These are phyloP conservation scores for Centaurea solstitialis DNA, from an alignment of 129 eudicot genomes.

Conservation along the genomic window DNA sequence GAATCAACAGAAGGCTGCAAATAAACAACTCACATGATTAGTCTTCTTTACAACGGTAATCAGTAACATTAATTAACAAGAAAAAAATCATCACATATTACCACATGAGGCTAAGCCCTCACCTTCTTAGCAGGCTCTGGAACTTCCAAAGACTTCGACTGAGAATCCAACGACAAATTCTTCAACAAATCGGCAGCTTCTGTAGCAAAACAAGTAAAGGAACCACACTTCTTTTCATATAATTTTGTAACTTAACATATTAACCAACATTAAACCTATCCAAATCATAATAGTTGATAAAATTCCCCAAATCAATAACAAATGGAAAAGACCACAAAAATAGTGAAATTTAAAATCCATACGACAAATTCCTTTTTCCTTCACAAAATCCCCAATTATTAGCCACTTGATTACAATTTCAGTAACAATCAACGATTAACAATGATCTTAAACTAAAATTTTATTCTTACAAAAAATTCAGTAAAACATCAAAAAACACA, in stretches of 20 bases:
- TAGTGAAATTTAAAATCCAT: neutral
- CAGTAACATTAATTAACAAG: neutral
- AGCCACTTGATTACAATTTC: neutral
- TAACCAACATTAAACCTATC: neutral
- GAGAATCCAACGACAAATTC: slow-evolving; percentile 76
- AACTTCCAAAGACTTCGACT: slow-evolving; percentile 55
- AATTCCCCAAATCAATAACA: slow-evolving; percentile 13
- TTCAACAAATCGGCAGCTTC: slow-evolving; percentile 88
- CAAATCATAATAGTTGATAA: neutral
- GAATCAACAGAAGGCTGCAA: slow-evolving; percentile 28
- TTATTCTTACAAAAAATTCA: neutral
- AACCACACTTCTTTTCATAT: neutral
- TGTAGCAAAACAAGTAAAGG: slow-evolving; percentile 41
- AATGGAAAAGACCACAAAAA: neutral
- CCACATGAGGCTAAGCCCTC: neutral
- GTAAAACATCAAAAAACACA: neutral
- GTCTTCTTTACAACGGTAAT: neutral
- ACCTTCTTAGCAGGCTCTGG: slow-evolving; percentile 81
- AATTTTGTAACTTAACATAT: neutral
- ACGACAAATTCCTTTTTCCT: neutral
- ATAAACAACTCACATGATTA: neutral
- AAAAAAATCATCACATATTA: neutral
- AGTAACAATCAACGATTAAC: neutral
- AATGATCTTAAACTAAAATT: neutral
- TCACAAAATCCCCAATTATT: neutral